Evolutionary conservation across 306 rosid genomes (phyloP), one percentile per base, ranked within the genome.

Genomic region (Cucumis hystrix): DNA sequence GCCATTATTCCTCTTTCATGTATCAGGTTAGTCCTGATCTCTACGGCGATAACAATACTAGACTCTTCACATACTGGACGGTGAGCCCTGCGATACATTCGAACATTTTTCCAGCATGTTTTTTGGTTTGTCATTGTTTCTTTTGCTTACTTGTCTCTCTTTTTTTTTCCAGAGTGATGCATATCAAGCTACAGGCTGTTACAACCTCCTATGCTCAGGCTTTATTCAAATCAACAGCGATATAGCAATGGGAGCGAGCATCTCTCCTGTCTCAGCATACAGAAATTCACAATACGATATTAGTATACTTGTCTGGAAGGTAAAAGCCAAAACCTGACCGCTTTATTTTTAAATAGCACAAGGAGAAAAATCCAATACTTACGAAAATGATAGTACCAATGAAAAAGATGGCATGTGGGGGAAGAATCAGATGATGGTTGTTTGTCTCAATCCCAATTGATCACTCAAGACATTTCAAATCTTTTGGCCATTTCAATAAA

Each of bases 141-240:
- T 2, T 15, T 0, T 51, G 61, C 60, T 45, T 52, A 52, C 57
- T 8, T 23, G 20, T 23, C 43, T n/a, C n/a, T 8, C 12, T 21
- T 8, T 14, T 2, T 0, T 58, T 39, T 79, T 74, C 47, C 86
- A 96, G 99, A 96, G 98, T 74, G 99, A 96, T 86, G 99, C 99
- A 79, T 96, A 96, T 82, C 99, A 96, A 89, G 99, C 99, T 57
- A 96, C 99, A 1, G 99, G 99, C 33, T 96, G 99, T 91, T 96
- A 96, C 92, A 96, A 96, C 85, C 99, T 96, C 71, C 96, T 96
- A 28, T 96, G 99, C 89, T 96, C 99, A 0, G 99, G 99, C 67
- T 96, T 96, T 67, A 91, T 96, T 85, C 99, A 96, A 73, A 88
- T 96, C 76, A 96, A 90, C 80, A 91, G 89, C 49, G 84, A 88